Evolutionary conservation across 1,139 yeast species (phyloP), one percentile per base, ranked within the genome.

Genomic region (Saccharomyces hybrid): DNA sequence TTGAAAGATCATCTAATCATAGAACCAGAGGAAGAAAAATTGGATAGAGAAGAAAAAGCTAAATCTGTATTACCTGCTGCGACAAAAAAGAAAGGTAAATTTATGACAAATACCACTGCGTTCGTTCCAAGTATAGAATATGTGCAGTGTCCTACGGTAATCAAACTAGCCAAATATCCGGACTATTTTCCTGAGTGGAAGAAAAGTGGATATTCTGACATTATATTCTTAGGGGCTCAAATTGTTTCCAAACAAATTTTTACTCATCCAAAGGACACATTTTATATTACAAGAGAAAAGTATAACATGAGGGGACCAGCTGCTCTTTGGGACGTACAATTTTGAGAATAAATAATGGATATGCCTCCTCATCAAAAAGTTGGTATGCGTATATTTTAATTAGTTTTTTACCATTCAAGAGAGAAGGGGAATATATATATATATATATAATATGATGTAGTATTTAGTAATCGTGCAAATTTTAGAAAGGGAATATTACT

Each of bases 101-200:
- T 58, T 51, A 55, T 63, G 55, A 63, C 63, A 11, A 57, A 28
- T 14, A 14, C 14, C 26, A 41, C 63, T 13, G 67, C 70, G 9
- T 74, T 73, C 27, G 91, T 48, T 83, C 61, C 61, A 31, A 57
- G 57, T n/a, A 49, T 68, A 6, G 72, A 68, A 52, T 68, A 68
- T 51, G 56, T 57, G 27, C 97, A 91, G 71, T 91, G 86, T 1
- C 98, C 98, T 16, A 82, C 84, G 23, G 76, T 83, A 11, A 80
- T 91, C 54, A 83, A 80, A 61, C 69, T 83, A 53, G 83, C 85
- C 34, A 86, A 85, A 63, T 79, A 82, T 67, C 95, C 97, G 0
- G 98, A 91, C 52, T 91, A 93, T 70, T 93, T 93, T 72, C 89
- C 96, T 0, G 97, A 89, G 63, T 93, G 98, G 98, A 91, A 91